phyloP scores from a whole-genome alignment of 2,329 filamentous ascomycete genomes.

The Talaromyces sp. region DNA sequence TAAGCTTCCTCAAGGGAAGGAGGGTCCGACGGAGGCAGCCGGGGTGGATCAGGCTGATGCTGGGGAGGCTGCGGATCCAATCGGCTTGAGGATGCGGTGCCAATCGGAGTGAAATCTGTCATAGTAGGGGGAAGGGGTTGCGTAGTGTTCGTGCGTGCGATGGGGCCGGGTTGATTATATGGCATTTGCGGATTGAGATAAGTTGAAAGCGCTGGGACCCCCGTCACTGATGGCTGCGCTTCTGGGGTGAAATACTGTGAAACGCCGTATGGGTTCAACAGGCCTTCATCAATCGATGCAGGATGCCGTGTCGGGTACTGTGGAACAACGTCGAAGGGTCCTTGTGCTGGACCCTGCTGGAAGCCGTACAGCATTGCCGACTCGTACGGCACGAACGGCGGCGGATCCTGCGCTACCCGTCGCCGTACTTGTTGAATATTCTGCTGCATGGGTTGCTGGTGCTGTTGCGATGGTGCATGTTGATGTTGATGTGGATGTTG shows the following conservation, averaged over 20 bases:
- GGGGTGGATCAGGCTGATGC: slow-evolving; percentile 27
- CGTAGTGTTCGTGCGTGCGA: slow-evolving; percentile 52
- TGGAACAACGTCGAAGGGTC: slow-evolving; percentile 71
- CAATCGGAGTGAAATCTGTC: slow-evolving; percentile 49
- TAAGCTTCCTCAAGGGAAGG: slow-evolving; percentile 68
- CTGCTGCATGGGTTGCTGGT: slow-evolving; percentile 28
- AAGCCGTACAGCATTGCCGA: slow-evolving; percentile 80
- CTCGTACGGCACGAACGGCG: slow-evolving; percentile 57
- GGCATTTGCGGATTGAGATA: slow-evolving; percentile 66
- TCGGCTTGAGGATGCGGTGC: slow-evolving; percentile 38
- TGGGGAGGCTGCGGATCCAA: slow-evolving; percentile 33
- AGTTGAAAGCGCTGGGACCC: slow-evolving; percentile 59
- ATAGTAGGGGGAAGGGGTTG: slow-evolving; percentile 57
- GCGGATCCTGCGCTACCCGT: slow-evolving; percentile 39
- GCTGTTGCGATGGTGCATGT: slow-evolving; percentile 50
- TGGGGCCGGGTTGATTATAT: slow-evolving; percentile 65
- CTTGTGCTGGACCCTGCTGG: slow-evolving; percentile 63
- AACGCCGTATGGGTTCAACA: slow-evolving; percentile 68
- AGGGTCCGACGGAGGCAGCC: slow-evolving; percentile 44
- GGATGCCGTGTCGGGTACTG: slow-evolving; percentile 76
- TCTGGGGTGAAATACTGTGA: slow-evolving; percentile 73
- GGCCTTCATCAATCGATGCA: slow-evolving; percentile 76
- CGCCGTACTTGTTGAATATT: not conserved
- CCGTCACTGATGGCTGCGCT: slow-evolving; percentile 67
- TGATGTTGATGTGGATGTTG: slow-evolving; percentile 1